A percentile compares a stretch with the other conserved stretches of the same genome.
Evolutionary conservation across 768 basidiomycete species (phyloP).

Genomic region (Hydnum rufescens): DNA sequence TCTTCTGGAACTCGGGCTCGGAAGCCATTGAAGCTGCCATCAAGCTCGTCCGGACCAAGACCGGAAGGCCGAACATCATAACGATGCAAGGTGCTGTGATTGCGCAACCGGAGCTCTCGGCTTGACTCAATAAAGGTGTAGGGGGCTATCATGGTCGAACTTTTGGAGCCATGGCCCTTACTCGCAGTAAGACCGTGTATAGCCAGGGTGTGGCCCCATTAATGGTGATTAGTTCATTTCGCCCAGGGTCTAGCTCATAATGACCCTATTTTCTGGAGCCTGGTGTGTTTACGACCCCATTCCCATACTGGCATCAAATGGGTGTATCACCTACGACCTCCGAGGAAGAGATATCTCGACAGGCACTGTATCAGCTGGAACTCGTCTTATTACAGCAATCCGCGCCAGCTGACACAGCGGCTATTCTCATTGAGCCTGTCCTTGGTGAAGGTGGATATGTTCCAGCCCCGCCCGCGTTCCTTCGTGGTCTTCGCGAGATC

Average conservation of each 20-base stretch:
- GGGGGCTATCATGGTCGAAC: conserved; percentile 85
- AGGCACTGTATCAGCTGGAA: conserved; percentile 63
- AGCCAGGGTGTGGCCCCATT: conserved; percentile 57
- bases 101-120: not conserved
- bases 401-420: conserved; percentile 69
- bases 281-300: conserved; percentile 61
- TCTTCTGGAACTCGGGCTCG: conserved; percentile 92
- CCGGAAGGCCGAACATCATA: conserved; percentile 74
- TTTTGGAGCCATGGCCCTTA: conserved; percentile 81
- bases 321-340: conserved; percentile 36
- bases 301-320: conserved; percentile 86
- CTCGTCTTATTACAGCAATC: conserved; percentile 65
- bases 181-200: conserved; percentile 87
- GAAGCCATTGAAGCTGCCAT: conserved; percentile 83
- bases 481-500: conserved; percentile 59
- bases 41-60: conserved; percentile 66
- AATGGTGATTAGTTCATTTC: conserved; percentile 35
- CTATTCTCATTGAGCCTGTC: conserved; percentile 85
- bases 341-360: conserved; percentile 33
- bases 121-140: conserved; percentile 12
- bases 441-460: conserved; percentile 95
- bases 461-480: conserved; percentile 59
- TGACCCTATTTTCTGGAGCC: conserved; percentile 28
- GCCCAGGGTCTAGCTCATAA: not conserved
- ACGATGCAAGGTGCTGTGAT: conserved; percentile 53